phyloP scores from a whole-genome alignment of 2,329 filamentous ascomycete species.

The Trichoderma guizhouense region DNA sequence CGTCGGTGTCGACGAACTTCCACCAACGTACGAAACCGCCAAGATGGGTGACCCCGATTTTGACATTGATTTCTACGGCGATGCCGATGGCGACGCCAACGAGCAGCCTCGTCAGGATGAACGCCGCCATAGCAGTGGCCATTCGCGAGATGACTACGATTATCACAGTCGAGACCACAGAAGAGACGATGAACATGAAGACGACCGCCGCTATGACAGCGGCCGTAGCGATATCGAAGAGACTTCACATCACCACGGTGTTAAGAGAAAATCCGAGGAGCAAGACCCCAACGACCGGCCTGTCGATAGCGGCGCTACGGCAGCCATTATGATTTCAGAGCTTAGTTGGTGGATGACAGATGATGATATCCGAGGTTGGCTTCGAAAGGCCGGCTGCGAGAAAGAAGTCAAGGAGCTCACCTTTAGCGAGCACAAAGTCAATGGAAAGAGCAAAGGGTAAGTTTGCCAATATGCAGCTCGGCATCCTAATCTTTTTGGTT shows the following conservation, averaged over 20 bases:
- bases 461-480: conserved; percentile 25
- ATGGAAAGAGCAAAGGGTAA: conserved; percentile 97
- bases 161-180: conserved; percentile 26
- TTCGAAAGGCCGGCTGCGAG: conserved; percentile 74
- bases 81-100: conserved; percentile 49
- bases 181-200: conserved; percentile 36
- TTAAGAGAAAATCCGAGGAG: conserved; percentile 59
- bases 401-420: conserved; percentile 86
- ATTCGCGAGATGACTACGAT: conserved; percentile 30
- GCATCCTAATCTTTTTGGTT: not conserved
- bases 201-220: conserved; percentile 31
- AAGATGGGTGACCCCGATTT: conserved; percentile 68
- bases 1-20: conserved; percentile 21
- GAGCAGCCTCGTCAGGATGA: conserved; percentile 43
- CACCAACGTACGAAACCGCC: conserved; percentile 12
- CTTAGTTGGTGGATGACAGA: conserved; percentile 97
- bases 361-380: conserved; percentile 88
- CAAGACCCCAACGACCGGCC: conserved; percentile 47
- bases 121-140: conserved; percentile 29
- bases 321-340: conserved; percentile 81
- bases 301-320: conserved; percentile 57
- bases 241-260: conserved; percentile 41
- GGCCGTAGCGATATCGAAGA: conserved; percentile 24
- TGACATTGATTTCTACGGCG: conserved; percentile 70
- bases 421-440: conserved; percentile 98